Evolutionary conservation across 352 stramenopile species (phyloP).

Genomic region (Saprolegnia parasitica): DNA sequence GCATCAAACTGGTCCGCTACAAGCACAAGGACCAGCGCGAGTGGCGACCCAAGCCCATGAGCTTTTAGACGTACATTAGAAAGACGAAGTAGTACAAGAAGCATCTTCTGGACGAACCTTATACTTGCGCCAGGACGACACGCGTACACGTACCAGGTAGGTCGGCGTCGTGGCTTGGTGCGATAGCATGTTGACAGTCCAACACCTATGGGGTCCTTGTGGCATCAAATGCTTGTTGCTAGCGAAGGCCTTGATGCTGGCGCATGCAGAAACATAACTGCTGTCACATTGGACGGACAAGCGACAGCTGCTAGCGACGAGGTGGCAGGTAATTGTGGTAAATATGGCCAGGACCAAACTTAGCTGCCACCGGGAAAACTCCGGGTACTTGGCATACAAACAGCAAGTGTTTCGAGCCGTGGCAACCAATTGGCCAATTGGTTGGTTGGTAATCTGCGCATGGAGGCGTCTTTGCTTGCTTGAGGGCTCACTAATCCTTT

Average conservation of each 20-base stretch:
- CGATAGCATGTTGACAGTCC: too few species aligned
- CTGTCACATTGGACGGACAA: too few species aligned
- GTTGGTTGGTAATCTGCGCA: conserved; percentile 24
- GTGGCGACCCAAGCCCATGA: conserved; percentile 68
- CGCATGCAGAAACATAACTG: too few species aligned
- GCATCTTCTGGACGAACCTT: neutral
- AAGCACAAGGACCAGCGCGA: conserved; percentile 47
- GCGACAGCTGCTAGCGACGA: neutral
- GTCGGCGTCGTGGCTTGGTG: too few species aligned
- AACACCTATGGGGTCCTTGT: too few species aligned
- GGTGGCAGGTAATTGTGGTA: neutral
- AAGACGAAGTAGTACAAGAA: neutral
- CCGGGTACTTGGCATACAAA: conserved; percentile 16
- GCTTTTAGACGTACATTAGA: conserved; percentile 35
- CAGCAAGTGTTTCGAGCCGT: neutral
- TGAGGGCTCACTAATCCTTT: conserved; percentile 28
- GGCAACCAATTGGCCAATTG: conserved; percentile 26
- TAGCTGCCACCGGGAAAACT: conserved; percentile 2
- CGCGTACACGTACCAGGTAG: too few species aligned
- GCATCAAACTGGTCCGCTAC: conserved; percentile 58
- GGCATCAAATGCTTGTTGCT: too few species aligned
- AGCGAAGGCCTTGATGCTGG: too few species aligned
- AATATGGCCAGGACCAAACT: neutral
- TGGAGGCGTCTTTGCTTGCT: too few species aligned
- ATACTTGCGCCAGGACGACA: too few species aligned